Percentiles rank a stretch among this genome's conserved stretches.
Evolutionary conservation across 139 green algal species (phyloP).

Genomic region (Pleodorina starrii): DNA sequence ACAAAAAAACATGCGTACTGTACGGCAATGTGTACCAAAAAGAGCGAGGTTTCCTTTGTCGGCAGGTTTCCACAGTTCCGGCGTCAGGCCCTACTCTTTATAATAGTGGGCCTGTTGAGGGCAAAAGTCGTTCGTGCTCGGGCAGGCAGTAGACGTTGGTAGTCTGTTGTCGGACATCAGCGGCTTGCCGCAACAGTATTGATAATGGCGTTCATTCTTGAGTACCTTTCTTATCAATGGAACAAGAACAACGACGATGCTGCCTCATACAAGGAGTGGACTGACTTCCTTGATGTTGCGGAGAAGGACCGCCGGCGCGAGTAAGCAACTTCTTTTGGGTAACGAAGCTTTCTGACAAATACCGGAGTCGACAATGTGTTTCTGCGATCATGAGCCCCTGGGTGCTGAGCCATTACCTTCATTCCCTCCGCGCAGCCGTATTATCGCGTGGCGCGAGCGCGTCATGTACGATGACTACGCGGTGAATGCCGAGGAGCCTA

Average conservation of each 20-base stretch:
- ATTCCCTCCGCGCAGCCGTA: constrained; percentile 46
- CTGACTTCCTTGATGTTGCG: constrained; percentile 50
- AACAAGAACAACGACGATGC: constrained; percentile 34
- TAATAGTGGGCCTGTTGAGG: no score
- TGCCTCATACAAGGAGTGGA: constrained; percentile 53
- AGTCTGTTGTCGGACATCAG: no score
- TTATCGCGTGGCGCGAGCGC: constrained; percentile 62
- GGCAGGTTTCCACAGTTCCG: no score
- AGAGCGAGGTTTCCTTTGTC: no score
- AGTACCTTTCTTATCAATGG: constrained; percentile 48
- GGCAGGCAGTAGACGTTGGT: no score
- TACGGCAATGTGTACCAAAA: no score
- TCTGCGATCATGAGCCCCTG: no score
- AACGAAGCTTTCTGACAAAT: no score
- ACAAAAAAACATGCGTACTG: no score
- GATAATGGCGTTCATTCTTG: constrained; percentile 58
- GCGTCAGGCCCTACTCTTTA: no score
- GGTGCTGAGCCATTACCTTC: background rate
- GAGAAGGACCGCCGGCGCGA: constrained; percentile 62
- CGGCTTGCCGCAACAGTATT: background rate
- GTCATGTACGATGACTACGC: constrained; percentile 58
- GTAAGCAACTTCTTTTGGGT: constrained; percentile 33
- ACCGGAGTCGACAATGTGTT: no score
- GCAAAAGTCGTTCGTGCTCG: no score
- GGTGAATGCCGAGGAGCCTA: constrained; percentile 56